Conservation (phyloP, 805 yeast genomes). For the Cyberlindnera galapagoensis region DNA sequence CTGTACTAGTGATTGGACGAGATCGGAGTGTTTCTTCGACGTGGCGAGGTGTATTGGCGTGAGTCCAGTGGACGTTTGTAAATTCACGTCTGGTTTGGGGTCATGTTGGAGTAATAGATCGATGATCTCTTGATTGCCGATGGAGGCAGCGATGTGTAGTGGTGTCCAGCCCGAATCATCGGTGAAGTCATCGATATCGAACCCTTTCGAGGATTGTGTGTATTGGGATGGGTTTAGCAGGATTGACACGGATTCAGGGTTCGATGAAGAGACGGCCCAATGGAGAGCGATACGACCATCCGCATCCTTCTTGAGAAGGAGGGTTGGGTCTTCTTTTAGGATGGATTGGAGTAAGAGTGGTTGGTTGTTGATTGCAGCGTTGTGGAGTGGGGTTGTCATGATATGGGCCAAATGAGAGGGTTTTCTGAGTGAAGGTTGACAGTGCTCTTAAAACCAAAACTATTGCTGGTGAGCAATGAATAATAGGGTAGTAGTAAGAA, state of each 20-base stretch:
- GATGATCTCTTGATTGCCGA: slow-evolving; percentile 55
- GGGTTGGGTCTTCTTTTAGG: slow-evolving; percentile 37
- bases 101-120: slow-evolving; percentile 41
- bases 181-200: slow-evolving; percentile 58
- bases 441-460: no score
- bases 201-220: slow-evolving; percentile 23
- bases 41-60: slow-evolving; percentile 75
- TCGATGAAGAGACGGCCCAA: slow-evolving; percentile 76
- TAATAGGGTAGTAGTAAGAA: no score
- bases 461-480: no score
- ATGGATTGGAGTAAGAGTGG: slow-evolving; percentile 43
- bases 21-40: slow-evolving; percentile 53
- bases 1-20: slow-evolving; percentile 46
- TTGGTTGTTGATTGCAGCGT: slow-evolving; percentile 63
- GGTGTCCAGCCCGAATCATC: slow-evolving; percentile 91
- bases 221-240: slow-evolving; percentile 32
- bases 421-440: no score
- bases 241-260: slow-evolving; percentile 43
- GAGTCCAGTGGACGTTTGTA: slow-evolving; percentile 59
- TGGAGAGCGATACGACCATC: slow-evolving; percentile 80
- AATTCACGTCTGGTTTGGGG: slow-evolving; percentile 55
- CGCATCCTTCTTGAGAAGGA: slow-evolving; percentile 45
- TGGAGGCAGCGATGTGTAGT: slow-evolving; percentile 72
- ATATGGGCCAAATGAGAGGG: no score
- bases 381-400: slow-evolving; percentile 33